phyloP scores from a whole-genome alignment of 768 basidiomycete species.

The Boletales sp. region DNA sequence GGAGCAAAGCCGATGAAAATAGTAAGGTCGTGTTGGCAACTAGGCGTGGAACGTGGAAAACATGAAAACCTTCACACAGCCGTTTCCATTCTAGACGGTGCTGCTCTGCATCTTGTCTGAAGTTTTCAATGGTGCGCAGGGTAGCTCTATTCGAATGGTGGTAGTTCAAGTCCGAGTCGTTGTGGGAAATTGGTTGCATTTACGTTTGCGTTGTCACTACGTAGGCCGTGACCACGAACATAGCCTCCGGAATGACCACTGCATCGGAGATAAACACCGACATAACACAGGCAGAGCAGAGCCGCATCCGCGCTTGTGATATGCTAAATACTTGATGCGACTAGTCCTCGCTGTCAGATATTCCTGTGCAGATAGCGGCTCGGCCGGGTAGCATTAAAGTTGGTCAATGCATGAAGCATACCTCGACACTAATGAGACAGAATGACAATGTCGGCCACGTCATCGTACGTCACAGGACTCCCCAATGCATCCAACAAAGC shows the following conservation, averaged over 20 bases:
- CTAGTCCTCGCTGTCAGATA: not conserved
- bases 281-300: conserved; percentile 6
- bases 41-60: not conserved
- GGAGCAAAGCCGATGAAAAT: not conserved
- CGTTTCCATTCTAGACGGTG: conserved; percentile 1
- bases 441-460: conserved; percentile 1
- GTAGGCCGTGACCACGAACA: too few relatives aligned
- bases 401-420: not conserved
- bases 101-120: too few relatives aligned
- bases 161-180: too few relatives aligned
- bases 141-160: too few relatives aligned
- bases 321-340: not conserved
- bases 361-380: not conserved
- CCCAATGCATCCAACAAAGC: conserved; percentile 5
- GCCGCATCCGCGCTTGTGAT: not conserved
- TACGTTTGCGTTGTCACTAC: too few relatives aligned
- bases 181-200: too few relatives aligned
- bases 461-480: conserved; percentile 2
- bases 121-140: too few relatives aligned
- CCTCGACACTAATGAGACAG: conserved; percentile 14
- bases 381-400: too few relatives aligned
- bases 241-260: too few relatives aligned
- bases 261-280: not conserved
- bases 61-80: not conserved
- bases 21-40: not conserved